Evolutionary conservation across 768 basidiomycete genomes (phyloP), one percentile per base, ranked within the genome.

Genomic region (Boletus bicolor): DNA sequence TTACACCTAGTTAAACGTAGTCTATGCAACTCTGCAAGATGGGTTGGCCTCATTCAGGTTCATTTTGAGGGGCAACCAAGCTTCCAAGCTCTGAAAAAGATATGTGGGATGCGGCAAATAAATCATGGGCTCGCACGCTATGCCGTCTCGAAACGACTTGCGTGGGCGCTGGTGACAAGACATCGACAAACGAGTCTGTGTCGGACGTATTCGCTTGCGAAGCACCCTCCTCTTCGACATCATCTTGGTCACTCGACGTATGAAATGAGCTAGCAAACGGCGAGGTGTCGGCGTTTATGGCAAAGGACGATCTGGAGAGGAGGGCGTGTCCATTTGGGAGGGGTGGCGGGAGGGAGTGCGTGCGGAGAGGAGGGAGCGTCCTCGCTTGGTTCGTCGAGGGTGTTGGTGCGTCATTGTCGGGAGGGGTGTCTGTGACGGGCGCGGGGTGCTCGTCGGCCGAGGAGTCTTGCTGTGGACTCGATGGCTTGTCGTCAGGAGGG

Each of bases 1-100:
- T 19, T 30, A 49, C 12, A 36, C 2, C 6, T 21, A 6, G 9
- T 24, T 24, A 24, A 24, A 24, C 21, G 21, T 24, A 1, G 21
- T 24, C 21, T 37, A 37, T 26, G 10, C 35, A 17, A 26, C 24
- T 17, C 24, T 21, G 28, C 35, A 11, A n/a, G 12, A 44, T 24
- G 21, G 15, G 17, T 35, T 17, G 0, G 6, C n/a, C 7, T 19
- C n/a, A 39, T 28, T 41, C 8, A 39, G n/a, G 2, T 5, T 43
- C 59, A 17, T 49, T 9, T 4, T 53, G n/a, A 0, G 67, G 44
- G 14, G 58, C 56, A 12, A 67, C 45, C 54, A 67, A n/a, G 49
- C 45, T 69, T 12, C 67, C 67, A 7, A 68, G 65, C 8, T 68
- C 68, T 0, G 67, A 21, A 35, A 68, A 68, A 0, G 67, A 68